Conservation (phyloP, 192 early-diverging fungal genomes). For the Paraglomus brasilianum region DNA sequence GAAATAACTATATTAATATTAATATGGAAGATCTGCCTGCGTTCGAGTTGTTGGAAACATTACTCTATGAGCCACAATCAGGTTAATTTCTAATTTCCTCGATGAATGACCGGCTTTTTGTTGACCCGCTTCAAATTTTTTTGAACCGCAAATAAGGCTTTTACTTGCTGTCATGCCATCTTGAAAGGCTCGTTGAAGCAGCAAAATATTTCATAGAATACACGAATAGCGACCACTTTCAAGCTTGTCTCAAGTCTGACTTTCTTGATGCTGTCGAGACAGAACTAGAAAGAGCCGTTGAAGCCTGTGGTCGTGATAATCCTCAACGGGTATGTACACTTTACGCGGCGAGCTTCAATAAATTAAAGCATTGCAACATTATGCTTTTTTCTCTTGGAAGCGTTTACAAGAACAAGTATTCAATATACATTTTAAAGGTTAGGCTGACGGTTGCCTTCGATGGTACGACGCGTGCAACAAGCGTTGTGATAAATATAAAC, state of each 20-base stretch:
- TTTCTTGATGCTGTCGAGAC: not conserved
- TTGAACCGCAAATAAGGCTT: not conserved
- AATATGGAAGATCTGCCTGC: too few species aligned
- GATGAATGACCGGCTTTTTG: not conserved
- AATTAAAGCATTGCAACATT: too few species aligned
- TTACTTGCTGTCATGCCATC: constrained; percentile 2
- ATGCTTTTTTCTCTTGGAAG: too few species aligned
- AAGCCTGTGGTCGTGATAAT: too few species aligned
- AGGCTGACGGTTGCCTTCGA: constrained; percentile 4
- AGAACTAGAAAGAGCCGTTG: too few species aligned
- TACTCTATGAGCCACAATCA: constrained; percentile 16
- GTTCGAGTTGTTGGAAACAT: constrained; percentile 23
- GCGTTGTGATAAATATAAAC: not conserved
- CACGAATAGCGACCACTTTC: not conserved
- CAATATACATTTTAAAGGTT: not conserved
- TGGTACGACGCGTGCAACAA: not conserved
- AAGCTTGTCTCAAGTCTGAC: not conserved
- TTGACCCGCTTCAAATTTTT: not conserved
- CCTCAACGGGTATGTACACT: too few species aligned
- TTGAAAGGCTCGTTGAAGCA: constrained; percentile 1
- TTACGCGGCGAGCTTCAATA: too few species aligned
- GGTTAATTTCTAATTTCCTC: constrained; percentile 2
- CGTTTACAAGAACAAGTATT: not conserved
- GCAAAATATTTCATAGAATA: not conserved
- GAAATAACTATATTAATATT: too few species aligned